phyloP scores from a whole-genome alignment of 805 yeast species.

The Nematodospora valgi region DNA sequence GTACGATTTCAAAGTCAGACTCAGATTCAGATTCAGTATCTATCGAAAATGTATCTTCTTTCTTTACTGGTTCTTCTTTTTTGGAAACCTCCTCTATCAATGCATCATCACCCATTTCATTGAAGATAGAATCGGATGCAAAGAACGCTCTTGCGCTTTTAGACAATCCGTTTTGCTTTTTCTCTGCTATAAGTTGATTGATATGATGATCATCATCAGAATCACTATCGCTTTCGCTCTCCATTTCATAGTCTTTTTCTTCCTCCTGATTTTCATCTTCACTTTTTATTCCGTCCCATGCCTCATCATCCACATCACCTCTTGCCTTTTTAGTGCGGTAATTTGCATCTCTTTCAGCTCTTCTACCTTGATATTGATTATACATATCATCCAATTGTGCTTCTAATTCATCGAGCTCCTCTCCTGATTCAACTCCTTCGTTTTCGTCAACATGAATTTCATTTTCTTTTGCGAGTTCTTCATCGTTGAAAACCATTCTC shows the following conservation, averaged over 20 bases:
- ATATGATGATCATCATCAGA: slow-evolving; percentile 65
- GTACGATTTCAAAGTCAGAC: slow-evolving; percentile 44
- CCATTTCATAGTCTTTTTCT: slow-evolving; percentile 42
- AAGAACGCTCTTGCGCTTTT: slow-evolving; percentile 36
- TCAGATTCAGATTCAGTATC: slow-evolving; percentile 42
- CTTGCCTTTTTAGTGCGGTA: slow-evolving; percentile 67
- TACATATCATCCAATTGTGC: slow-evolving; percentile 83
- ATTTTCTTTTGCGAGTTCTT: slow-evolving; percentile 51
- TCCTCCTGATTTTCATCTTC: slow-evolving; percentile 39
- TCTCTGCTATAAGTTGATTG: slow-evolving; percentile 48
- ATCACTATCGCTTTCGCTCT: slow-evolving; percentile 30
- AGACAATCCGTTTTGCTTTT: slow-evolving; percentile 30
- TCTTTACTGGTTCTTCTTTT: slow-evolving; percentile 10
- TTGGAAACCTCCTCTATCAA: slow-evolving; percentile 40
- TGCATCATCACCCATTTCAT: slow-evolving; percentile 45
- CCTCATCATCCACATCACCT: slow-evolving; percentile 72
- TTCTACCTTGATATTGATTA: slow-evolving; percentile 59
- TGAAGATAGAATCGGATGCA: slow-evolving; percentile 38
- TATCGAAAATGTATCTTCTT: background rate
- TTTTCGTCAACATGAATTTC: slow-evolving; percentile 45
- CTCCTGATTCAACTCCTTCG: slow-evolving; percentile 42
- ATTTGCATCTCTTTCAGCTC: slow-evolving; percentile 66
- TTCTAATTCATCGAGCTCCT: slow-evolving; percentile 66
- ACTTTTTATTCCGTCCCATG: slow-evolving; percentile 69
- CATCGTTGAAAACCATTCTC: slow-evolving; percentile 54